These are phyloP conservation scores for Gossypium mustelinum DNA, from an alignment of 345 rosid species.

Conservation along the genomic window DNA sequence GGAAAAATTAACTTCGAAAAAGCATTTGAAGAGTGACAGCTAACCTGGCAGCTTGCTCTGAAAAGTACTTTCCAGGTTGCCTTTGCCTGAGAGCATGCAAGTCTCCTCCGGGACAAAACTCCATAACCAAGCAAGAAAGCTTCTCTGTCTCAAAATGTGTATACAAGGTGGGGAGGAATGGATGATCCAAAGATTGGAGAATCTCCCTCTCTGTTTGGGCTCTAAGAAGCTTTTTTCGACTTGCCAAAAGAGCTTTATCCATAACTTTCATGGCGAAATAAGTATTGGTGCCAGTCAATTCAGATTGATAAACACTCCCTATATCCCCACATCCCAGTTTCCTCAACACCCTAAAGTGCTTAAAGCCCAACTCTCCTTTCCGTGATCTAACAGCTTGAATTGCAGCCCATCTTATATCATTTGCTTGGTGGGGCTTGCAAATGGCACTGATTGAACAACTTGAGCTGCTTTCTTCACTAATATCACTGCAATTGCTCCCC, in stretches of 20 bases:
- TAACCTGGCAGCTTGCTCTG: slow-evolving; percentile 88
- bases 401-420: slow-evolving; percentile 85
- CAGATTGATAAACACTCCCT: slow-evolving; percentile 76
- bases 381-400: slow-evolving; percentile 57
- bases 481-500: slow-evolving; percentile 81
- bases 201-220: slow-evolving; percentile 91
- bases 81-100: slow-evolving; percentile 74
- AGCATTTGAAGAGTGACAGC: background rate
- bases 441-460: slow-evolving; percentile 58
- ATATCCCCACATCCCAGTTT: slow-evolving; percentile 81
- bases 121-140: slow-evolving; percentile 81
- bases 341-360: slow-evolving; percentile 55
- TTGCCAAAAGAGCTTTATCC: slow-evolving; percentile 63
- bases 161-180: slow-evolving; percentile 81
- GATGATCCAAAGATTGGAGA: slow-evolving; percentile 81
- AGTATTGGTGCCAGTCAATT: slow-evolving; percentile 64
- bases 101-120: slow-evolving; percentile 95
- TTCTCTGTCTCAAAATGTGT: slow-evolving; percentile 80
- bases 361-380: slow-evolving; percentile 46
- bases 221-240: slow-evolving; percentile 84
- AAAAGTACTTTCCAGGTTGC: slow-evolving; percentile 77
- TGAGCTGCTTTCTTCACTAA: slow-evolving; percentile 82
- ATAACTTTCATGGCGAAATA: slow-evolving; percentile 81
- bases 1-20: too few relatives aligned
- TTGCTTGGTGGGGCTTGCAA: slow-evolving; percentile 83